Base-by-base conservation (phyloP, 2,329 filamentous ascomycete species). In the Phialocephala subalpina region DNA sequence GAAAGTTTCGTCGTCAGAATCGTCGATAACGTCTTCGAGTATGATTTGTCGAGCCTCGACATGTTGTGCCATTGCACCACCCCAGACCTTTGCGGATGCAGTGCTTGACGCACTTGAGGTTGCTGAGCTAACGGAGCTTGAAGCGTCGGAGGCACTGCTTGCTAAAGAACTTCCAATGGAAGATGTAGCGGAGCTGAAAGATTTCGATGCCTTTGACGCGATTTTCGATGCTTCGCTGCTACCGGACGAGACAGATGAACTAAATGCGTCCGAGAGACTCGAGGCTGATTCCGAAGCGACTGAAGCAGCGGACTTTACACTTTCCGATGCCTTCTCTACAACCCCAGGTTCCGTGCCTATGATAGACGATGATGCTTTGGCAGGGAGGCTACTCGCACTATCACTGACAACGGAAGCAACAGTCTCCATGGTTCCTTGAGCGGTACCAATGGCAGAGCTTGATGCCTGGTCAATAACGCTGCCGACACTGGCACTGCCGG, bases 11-110 rank as follows among this genome's bases (percentile, higher is more conserved):
- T 80, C 80, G 5, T 83, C 80, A 3, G 80, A 81, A 33, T 82
- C 78, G 60, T 82, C 80, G 63, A 85, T 75, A 14, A 83, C 77
- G 66, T 87, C 84, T 55, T 77, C 75, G 56, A 70, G 75, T n/a
- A 77, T 64, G 22, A 77, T 87, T 78, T 55, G 85, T 82, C 77
- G 84, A 82, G 62, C 83, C 82, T 73, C 86, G 81, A 72, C 82
- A 36, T 66, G 69, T 62, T 74, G 71, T 27, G 75, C 75, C 72
- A 75, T 73, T 16, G 74, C 83, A 72, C 75, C 75, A 40, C 74
- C 75, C 73, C 82, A 86, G 35, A 87, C 83, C 73, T 85, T 86
- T 70, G 80, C 81, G 0, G 81, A 78, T n/a, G 75, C 71, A n/a
- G 70, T 67, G 40, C 71, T 72, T 22, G 70, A 72, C 14, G 67